Conservation (phyloP, 2,329 filamentous ascomycete genomes). For the Camillea tinctor region DNA sequence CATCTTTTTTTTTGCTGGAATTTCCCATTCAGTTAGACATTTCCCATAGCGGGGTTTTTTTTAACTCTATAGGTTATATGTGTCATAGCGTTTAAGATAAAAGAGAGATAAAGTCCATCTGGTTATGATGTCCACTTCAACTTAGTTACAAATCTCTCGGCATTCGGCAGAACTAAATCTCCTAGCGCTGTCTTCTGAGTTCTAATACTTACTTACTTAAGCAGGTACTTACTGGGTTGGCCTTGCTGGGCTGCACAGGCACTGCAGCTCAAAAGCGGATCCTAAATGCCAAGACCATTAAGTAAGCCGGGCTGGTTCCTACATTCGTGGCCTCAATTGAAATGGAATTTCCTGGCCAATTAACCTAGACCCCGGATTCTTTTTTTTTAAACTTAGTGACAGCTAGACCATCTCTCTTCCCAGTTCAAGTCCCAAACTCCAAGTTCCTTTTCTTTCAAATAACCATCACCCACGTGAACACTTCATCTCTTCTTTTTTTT, state of each 20-base stretch:
- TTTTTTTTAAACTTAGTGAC: no score
- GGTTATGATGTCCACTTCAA: no score
- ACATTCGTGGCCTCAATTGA: constrained; percentile 40
- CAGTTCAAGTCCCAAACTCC: constrained; percentile 14
- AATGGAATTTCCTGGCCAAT: constrained; percentile 7
- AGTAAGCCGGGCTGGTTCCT: constrained; percentile 4
- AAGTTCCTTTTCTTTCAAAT: constrained; percentile 1
- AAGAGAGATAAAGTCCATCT: no score
- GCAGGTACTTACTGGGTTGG: not conserved
- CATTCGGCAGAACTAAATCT: constrained; percentile 20
- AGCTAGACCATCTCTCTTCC: constrained; percentile 29
- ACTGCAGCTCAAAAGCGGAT: no score
- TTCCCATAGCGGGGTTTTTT: not conserved
- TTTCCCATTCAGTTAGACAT: no score
- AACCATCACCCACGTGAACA: constrained; percentile 13
- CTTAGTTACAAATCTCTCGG: no score
- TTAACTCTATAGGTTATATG: not conserved
- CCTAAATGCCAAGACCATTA: no score
- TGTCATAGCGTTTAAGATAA: no score
- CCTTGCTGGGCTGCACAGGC: no score
- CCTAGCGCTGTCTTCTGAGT: not conserved
- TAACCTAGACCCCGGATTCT: constrained; percentile 34
- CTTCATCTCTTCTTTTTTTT: constrained; percentile 8
- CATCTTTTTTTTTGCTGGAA: no score
- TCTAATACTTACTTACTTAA: no score